Conservation (phyloP, 2,329 filamentous ascomycete species). For the Phialophora chinensis region DNA sequence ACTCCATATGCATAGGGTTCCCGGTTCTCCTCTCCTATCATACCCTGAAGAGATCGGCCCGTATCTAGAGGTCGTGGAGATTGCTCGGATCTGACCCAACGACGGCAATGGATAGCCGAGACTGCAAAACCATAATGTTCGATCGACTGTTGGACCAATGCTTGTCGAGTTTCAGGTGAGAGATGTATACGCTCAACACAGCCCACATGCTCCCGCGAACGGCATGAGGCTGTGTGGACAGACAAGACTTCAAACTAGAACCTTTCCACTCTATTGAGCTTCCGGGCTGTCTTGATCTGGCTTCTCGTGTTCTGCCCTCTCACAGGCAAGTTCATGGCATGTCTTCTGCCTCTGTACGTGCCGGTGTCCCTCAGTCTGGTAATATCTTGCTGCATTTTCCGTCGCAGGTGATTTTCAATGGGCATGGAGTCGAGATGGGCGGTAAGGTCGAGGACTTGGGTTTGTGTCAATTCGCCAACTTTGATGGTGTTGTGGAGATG, state of each 20-base stretch:
- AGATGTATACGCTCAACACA: neutral
- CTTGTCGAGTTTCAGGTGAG: neutral
- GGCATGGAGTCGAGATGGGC: conserved; percentile 89
- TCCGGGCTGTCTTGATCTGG: conserved; percentile 68
- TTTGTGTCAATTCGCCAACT: conserved; percentile 74
- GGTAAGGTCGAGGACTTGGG: conserved; percentile 80
- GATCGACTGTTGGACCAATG: neutral
- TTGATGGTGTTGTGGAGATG: conserved; percentile 84
- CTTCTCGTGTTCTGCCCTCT: conserved; percentile 86
- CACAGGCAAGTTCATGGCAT: conserved; percentile 91
- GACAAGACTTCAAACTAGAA: conserved; percentile 44
- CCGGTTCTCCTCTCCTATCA: neutral
- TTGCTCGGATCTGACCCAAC: neutral
- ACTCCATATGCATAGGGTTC: neutral
- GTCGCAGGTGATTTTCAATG: conserved; percentile 85
- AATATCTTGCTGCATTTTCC: conserved; percentile 83
- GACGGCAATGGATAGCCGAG: neutral
- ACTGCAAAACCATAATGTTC: neutral
- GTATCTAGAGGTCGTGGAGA: neutral
- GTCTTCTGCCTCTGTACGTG: conserved; percentile 82
- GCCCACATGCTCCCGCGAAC: neutral
- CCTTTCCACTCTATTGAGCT: conserved; percentile 64
- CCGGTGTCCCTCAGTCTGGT: conserved; percentile 86
- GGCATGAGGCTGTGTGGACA: neutral
- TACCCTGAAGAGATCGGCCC: neutral